Evolutionary conservation across 2,329 filamentous ascomycete species (phyloP).

Genomic region (Cordyceps militaris): DNA sequence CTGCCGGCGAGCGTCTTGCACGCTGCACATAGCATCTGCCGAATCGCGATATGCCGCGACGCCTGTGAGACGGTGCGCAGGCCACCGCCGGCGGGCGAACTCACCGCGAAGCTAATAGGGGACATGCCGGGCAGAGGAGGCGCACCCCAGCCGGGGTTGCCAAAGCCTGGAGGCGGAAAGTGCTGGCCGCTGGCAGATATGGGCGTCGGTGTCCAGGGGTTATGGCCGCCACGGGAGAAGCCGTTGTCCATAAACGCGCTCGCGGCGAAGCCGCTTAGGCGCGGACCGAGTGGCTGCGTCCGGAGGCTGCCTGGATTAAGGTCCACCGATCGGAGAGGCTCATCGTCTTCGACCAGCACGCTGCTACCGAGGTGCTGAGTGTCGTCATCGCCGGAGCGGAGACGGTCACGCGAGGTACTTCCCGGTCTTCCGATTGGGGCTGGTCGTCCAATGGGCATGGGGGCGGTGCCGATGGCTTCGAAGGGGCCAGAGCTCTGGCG

Average conservation of each 20-base stretch:
- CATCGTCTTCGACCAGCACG: constrained; percentile 74
- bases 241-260: constrained; percentile 36
- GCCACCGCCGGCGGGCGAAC: constrained; percentile 25
- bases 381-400: constrained; percentile 58
- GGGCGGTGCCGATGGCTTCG: constrained; percentile 46
- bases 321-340: constrained; percentile 36
- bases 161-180: constrained; percentile 41
- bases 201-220: constrained; percentile 35
- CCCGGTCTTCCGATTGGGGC: constrained; percentile 82
- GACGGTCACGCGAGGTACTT: constrained; percentile 55
- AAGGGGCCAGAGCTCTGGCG: constrained; percentile 68
- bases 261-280: constrained; percentile 33
- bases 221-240: constrained; percentile 30
- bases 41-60: constrained; percentile 56
- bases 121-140: constrained; percentile 22
- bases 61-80: constrained; percentile 41
- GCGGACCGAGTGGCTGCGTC: constrained; percentile 45
- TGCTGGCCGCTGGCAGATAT: constrained; percentile 25
- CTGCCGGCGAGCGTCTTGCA: constrained; percentile 55
- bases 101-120: constrained; percentile 29
- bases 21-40: constrained; percentile 68
- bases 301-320: constrained; percentile 29
- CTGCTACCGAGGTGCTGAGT: constrained; percentile 83
- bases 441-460: constrained; percentile 73
- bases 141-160: constrained; percentile 32